Evolutionary conservation across 257 asterid genomes (phyloP), one percentile per base, ranked within the genome.

Genomic region (Fraxinus americana): DNA sequence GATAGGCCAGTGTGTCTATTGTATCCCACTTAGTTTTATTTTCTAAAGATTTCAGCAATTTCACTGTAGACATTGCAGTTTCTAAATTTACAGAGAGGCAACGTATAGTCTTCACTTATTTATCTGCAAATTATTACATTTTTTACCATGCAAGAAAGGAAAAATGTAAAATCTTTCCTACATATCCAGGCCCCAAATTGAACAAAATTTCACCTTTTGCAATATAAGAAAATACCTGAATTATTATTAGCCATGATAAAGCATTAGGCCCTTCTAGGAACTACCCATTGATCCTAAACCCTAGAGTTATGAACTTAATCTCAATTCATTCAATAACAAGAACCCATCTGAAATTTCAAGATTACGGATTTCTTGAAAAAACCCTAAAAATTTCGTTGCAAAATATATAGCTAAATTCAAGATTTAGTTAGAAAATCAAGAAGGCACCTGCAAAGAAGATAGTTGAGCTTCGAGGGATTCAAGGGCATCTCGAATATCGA

Each of bases 401-500:
- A 79, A 75, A 67, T 54, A 69, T 7, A 34, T 67, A 78, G 38
- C 2, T 23, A 39, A 39, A 30, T 19, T 36, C 41, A 54, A 41
- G 8, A 36, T 27, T 19, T 25, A 38, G 8, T 13, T 66, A 25
- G 35, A 59, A 36, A 70, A 63, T 0, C 23, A 29, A 34, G 5
- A 75, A 57, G 21, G 36, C 19, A 88, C 92, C 92, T 88, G 92
- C 76, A 94, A 85, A 80, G 96, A 90, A 74, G 97, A 89, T 4
- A 94, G 86, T 77, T 90, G 98, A 0, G 83, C 91, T 82, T 94
- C 96, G 52, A 94, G 97, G 72, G 96, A 88, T 68, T 91, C 94
- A 70, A 94, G 96, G 14, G 98, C 97, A 68, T 92, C 97, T 79
- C 87, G 82, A 70, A 94, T 89, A 82, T 80, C 84, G 70, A 89